These are phyloP conservation scores for Cordyceps fumosorosea DNA, from an alignment of 2,329 filamentous ascomycete species.

Conservation along the genomic window DNA sequence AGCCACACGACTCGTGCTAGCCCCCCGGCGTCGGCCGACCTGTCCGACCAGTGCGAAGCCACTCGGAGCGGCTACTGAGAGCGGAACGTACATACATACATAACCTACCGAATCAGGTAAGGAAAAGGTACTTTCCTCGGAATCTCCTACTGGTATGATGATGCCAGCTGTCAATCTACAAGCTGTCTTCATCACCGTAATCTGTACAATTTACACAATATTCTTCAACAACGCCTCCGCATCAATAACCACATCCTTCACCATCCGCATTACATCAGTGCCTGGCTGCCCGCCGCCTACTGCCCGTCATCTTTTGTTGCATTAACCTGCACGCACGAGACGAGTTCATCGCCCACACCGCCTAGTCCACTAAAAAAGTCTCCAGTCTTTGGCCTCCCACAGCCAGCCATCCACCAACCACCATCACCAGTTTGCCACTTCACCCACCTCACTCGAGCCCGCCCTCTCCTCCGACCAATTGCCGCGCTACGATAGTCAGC, in stretches of 20 bases:
- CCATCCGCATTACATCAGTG: neutral
- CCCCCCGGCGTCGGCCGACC: neutral
- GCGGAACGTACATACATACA: too few relatives aligned
- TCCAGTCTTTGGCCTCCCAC: neutral
- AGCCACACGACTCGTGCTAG: neutral
- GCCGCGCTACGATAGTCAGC: constrained; percentile 14
- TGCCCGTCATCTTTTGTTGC: neutral
- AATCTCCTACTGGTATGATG: too few relatives aligned
- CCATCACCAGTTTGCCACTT: neutral
- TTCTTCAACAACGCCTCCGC: neutral
- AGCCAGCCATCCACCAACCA: neutral
- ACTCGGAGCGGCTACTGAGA: neutral
- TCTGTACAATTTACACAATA: neutral
- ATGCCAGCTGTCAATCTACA: neutral
- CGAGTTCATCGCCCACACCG: constrained; percentile 6
- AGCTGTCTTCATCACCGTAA: neutral
- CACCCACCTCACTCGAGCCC: neutral
- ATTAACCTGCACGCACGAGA: constrained; percentile 4
- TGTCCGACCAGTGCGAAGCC: neutral
- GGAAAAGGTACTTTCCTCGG: too few relatives aligned
- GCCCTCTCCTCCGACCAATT: constrained; percentile 1
- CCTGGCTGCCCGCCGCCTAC: neutral
- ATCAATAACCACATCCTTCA: neutral
- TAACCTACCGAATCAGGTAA: too few relatives aligned
- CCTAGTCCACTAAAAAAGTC: neutral